Conservation (phyloP, 306 rosid species). For the Echinosophora koreensis region DNA sequence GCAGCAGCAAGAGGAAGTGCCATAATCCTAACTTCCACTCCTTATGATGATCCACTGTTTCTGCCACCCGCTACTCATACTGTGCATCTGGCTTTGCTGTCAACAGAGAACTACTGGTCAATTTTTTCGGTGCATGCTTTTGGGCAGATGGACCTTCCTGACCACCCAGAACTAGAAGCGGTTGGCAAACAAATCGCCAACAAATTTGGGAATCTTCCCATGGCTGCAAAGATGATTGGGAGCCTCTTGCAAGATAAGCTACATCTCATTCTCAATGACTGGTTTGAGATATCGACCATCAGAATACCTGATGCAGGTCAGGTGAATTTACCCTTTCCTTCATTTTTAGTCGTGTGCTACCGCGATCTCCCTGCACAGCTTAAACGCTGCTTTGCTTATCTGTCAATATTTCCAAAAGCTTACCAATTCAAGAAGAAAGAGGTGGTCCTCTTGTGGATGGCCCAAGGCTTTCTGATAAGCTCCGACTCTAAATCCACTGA, state of each 20-base stretch:
- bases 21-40: slow-evolving; percentile 31
- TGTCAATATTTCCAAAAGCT: slow-evolving; percentile 45
- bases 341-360: slow-evolving; percentile 38
- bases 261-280: slow-evolving; percentile 50
- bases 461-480: slow-evolving; percentile 45
- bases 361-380: slow-evolving; percentile 44
- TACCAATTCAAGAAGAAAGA: slow-evolving; percentile 15
- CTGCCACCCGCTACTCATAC: slow-evolving; percentile 27
- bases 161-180: slow-evolving; percentile 42
- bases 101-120: slow-evolving; percentile 56
- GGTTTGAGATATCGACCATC: slow-evolving; percentile 49
- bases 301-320: slow-evolving; percentile 56
- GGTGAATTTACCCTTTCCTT: slow-evolving; percentile 45
- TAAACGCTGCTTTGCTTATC: slow-evolving; percentile 40
- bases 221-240: slow-evolving; percentile 60
- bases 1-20: slow-evolving; percentile 42
- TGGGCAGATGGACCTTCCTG: slow-evolving; percentile 40
- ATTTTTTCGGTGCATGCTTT: slow-evolving; percentile 57
- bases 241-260: slow-evolving; percentile 51
- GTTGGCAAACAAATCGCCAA: slow-evolving; percentile 56
- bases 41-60: slow-evolving; percentile 1
- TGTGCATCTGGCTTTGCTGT: slow-evolving; percentile 31
- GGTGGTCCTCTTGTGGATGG: slow-evolving; percentile 51
- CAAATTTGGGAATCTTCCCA: slow-evolving; percentile 56
- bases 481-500: background rate